phyloP scores from a whole-genome alignment of 768 basidiomycete species.

The Lactarius indigo region DNA sequence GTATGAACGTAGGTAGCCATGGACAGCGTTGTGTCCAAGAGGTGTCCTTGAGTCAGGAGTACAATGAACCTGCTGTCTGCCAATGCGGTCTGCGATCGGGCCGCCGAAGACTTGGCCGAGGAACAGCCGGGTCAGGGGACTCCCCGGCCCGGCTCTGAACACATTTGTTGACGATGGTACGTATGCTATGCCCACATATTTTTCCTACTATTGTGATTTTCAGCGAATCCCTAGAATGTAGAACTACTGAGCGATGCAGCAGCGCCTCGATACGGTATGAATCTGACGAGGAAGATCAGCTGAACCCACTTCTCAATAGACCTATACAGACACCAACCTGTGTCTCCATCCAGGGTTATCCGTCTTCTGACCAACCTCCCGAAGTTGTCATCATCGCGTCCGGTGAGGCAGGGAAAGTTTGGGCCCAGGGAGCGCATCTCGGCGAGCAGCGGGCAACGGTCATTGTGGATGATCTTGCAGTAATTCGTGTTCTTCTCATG shows the following conservation, averaged over 20 bases:
- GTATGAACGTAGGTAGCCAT: not conserved
- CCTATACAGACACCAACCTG: not conserved
- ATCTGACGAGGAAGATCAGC: slow-evolving; percentile 31
- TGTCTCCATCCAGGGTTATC: slow-evolving; percentile 4
- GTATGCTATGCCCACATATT: not conserved
- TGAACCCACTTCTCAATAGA: slow-evolving; percentile 24
- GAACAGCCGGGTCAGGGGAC: not conserved
- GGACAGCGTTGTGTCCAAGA: not conserved
- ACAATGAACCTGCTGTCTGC: not conserved
- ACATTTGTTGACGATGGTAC: not conserved
- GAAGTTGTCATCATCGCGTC: slow-evolving; percentile 23
- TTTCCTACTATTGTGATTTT: not conserved
- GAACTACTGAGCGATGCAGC: slow-evolving; percentile 28
- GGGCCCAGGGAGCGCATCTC: slow-evolving; percentile 26
- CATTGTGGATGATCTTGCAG: slow-evolving; percentile 16
- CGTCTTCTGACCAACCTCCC: not conserved
- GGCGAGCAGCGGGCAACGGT: slow-evolving; percentile 25
- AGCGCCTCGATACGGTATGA: slow-evolving; percentile 30
- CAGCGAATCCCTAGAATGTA: slow-evolving; percentile 9
- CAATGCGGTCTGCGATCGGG: too few relatives aligned
- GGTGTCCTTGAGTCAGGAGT: not conserved
- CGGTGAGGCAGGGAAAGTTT: slow-evolving; percentile 25
- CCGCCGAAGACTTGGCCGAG: not conserved
- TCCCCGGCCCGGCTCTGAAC: not conserved
- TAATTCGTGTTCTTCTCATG: slow-evolving; percentile 2